Evolutionary conservation across 1,139 yeast genomes (phyloP), one percentile per base, ranked within the genome.

Genomic region (Pichia sp.): DNA sequence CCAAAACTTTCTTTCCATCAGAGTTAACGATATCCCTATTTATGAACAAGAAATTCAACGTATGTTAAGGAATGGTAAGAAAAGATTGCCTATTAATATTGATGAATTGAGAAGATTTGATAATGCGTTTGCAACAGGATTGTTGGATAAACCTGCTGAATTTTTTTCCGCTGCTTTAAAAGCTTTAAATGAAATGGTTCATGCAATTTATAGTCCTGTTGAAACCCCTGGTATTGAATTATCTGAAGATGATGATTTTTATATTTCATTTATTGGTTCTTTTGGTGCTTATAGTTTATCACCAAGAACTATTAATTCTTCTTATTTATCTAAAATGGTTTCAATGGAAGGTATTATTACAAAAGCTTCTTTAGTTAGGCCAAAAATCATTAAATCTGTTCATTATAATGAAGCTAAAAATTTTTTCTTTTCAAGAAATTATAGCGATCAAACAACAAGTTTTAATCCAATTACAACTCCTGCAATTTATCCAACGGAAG

Each of bases 291-390:
- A 89, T 60, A 76, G 84, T 46, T 81, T 90, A 30, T 84, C 90
- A 23, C 97, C 99, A 27, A 76, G 98, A 60, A 81, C 96, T 2
- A 79, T 94, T 51, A 78, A 82, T 50, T 83, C 97, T 2, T 67
- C 73, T 20, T 84, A 80, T 54, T 70, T 92, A 44, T 87, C 95
- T 41, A 82, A 82, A 58, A 71, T 92, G 74, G 80, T 92, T 32
- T 84, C 96, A 1, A 73, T 94, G 32, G 97, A 92, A 66, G 99
- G 99, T 47, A 92, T 92, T 57, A 96, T 92, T 22, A 92, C 98
- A 2, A 74, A 95, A 52, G 92, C 96, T 35, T 89, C 97, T 1
- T 71, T 92, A 50, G 95, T 92, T 38, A 77, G 97, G 51, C 98
- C 98, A 30, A 92, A 92, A 62, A 78, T 92, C 46, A 77, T 89